These are phyloP conservation scores for Amphicarpaea edgeworthii DNA, from an alignment of 306 rosid genomes.

Conservation along the genomic window DNA sequence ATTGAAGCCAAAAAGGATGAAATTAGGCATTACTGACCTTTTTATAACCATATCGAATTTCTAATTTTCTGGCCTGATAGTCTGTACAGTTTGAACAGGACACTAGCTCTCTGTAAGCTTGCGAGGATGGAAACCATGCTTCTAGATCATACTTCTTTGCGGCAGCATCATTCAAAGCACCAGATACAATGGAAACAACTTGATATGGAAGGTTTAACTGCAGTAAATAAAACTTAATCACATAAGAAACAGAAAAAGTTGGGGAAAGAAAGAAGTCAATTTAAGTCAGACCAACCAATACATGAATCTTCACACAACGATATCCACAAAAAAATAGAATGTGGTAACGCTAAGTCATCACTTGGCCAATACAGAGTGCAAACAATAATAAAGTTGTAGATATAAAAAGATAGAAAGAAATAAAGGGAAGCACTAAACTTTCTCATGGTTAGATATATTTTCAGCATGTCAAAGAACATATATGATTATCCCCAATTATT, in stretches of 20 bases:
- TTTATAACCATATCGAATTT: constrained; percentile 92
- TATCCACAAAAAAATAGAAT: constrained; percentile 13
- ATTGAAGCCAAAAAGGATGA: constrained; percentile 8
- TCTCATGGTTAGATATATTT: constrained; percentile 15
- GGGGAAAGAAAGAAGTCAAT: constrained; percentile 9
- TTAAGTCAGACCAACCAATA: constrained; percentile 28
- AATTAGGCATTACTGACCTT: constrained; percentile 64
- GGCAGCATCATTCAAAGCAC: constrained; percentile 98
- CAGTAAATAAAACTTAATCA: constrained; percentile 30
- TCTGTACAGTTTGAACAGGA: constrained; percentile 98
- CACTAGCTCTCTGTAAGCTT: constrained; percentile 85
- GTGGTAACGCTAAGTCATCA: background rate
- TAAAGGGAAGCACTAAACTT: background rate
- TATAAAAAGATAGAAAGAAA: constrained; percentile 26
- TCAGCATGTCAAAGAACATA: constrained; percentile 28
- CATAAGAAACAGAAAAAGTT: background rate
- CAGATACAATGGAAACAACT: constrained; percentile 89
- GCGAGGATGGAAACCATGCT: constrained; percentile 97
- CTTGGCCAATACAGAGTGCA: constrained; percentile 1
- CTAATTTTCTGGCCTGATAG: constrained; percentile 88
- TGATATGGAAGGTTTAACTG: constrained; percentile 90
- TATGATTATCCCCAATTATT: constrained; percentile 1
- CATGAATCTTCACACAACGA: constrained; percentile 1
- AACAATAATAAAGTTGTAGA: constrained; percentile 24
- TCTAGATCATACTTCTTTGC: constrained; percentile 96